phyloP scores from a whole-genome alignment of 2,329 filamentous ascomycete species.

The Phaeosphaeria sp. region DNA sequence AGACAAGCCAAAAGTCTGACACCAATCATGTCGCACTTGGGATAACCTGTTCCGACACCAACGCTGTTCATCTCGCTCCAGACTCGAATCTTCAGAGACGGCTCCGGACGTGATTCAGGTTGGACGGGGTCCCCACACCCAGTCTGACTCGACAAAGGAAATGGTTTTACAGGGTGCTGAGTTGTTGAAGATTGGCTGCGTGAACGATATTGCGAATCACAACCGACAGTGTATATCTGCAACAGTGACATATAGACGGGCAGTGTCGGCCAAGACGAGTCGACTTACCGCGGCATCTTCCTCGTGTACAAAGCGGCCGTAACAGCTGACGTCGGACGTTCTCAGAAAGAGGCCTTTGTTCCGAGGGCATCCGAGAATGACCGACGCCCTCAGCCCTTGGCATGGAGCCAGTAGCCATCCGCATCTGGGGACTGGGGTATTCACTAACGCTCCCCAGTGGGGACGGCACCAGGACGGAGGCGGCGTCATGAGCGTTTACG shows the following conservation, averaged over 20 bases:
- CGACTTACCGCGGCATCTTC: conserved; percentile 27
- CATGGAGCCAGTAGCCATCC: conserved; percentile 19
- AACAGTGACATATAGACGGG: background rate
- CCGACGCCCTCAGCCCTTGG: conserved; percentile 24
- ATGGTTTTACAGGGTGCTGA: background rate
- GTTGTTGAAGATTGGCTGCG: background rate
- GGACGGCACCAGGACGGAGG: conserved; percentile 31
- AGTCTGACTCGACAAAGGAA: conserved; percentile 14
- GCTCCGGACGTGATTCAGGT: conserved; percentile 12
- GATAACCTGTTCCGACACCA: conserved; percentile 35
- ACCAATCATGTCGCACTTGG: conserved; percentile 33
- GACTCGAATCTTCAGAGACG: conserved; percentile 6
- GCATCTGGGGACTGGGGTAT: conserved; percentile 49
- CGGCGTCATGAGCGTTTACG: conserved; percentile 46
- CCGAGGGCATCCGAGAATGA: conserved; percentile 43
- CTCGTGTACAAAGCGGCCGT: conserved; percentile 13
- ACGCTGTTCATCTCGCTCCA: conserved; percentile 12
- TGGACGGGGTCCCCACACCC: conserved; percentile 16
- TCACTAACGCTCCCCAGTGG: conserved; percentile 43
- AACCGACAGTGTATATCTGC: background rate
- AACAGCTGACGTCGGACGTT: conserved; percentile 36
- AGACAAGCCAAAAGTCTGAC: conserved; percentile 12
- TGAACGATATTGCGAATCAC: background rate
- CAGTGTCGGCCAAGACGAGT: conserved; percentile 13
- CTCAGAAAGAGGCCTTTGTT: conserved; percentile 29